phyloP scores from a whole-genome alignment of 768 basidiomycete genomes.

The Phlebiopsis gigantea region DNA sequence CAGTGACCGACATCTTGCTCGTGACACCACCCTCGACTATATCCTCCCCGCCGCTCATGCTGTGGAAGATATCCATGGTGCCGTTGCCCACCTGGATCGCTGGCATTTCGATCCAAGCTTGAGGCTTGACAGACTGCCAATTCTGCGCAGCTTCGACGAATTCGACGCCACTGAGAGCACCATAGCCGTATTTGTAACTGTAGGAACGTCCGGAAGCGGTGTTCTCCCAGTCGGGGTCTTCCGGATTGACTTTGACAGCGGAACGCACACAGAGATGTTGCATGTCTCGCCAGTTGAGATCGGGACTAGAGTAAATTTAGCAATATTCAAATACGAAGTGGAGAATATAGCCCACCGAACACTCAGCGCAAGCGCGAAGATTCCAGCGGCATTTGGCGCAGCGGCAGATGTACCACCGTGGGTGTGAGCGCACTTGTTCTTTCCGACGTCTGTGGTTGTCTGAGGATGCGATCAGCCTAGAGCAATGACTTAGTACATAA shows the following conservation, averaged over 20 bases:
- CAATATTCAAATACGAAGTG: not conserved
- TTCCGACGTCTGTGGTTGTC: constrained; percentile 93
- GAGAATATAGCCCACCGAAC: constrained; percentile 66
- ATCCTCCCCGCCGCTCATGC: constrained; percentile 57
- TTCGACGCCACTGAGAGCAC: constrained; percentile 75
- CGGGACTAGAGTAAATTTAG: constrained; percentile 51
- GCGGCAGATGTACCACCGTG: constrained; percentile 99
- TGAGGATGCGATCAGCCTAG: too few relatives aligned
- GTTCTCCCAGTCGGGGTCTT: constrained; percentile 92
- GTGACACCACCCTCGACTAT: constrained; percentile 63
- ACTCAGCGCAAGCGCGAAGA: constrained; percentile 86
- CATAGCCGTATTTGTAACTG: constrained; percentile 96
- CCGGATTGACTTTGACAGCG: constrained; percentile 72
- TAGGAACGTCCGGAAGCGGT: constrained; percentile 64
- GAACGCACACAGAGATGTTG: constrained; percentile 84
- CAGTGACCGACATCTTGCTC: constrained; percentile 60
- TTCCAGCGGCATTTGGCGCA: constrained; percentile 93
- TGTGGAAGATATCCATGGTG: constrained; percentile 45
- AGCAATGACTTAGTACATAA: not conserved
- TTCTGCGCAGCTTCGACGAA: constrained; percentile 76
- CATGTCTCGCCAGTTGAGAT: constrained; percentile 94
- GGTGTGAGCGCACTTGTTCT: constrained; percentile 68
- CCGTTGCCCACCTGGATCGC: constrained; percentile 63
- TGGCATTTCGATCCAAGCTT: constrained; percentile 81
- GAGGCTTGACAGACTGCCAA: constrained; percentile 90